Evolutionary conservation across 2,329 filamentous ascomycete genomes (phyloP), one percentile per base, ranked within the genome.

Genomic region (Chaetomium olivaceum): DNA sequence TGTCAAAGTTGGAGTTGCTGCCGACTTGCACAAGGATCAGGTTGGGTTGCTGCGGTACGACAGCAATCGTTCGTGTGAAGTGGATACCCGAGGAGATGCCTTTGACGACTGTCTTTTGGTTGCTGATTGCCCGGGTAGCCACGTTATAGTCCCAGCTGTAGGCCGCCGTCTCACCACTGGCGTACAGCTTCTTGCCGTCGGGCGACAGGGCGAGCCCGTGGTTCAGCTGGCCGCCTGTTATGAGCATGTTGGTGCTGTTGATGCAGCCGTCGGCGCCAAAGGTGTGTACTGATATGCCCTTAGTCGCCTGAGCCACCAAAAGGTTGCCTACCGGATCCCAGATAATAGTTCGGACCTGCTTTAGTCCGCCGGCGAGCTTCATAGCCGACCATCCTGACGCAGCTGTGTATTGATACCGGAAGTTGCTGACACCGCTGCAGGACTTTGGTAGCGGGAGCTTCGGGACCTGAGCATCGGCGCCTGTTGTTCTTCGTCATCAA

Each of bases 61-160:
- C 74, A 21, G 77, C 67, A 19, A 80, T 65, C 48, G 76, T 77
- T 23, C 79, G 72, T 0, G 78, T 78, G 36, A 76, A 77, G 70
- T 80, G 79, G 39, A 79, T 74, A 12, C 77, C 77, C 14, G 76
- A 72, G 64, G 77, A 76, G 74, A 81, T 81, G 66, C 75, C 75
- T 58, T 70, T 73, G 23, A 81, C 72, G 21, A 79, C 73, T 4
- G 77, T 77, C 71, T 77, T 77, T 65, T 81, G 79, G 64, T 77
- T 77, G 56, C 77, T 77, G 54, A 82, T 81, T 14, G 81, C 82
- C 61, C 79, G 77, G 6, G 80, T 76, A 6, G 74, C 73, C 9
- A 82, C 73, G 72, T 88, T 80, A 71, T 90, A 90, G 43, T 76
- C 75, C 83, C 86, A 89, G 27, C 81, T 78, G 73, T 80, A 88